phyloP scores from a whole-genome alignment of 2,329 filamentous ascomycete species.

The Aspergillus ruber region DNA sequence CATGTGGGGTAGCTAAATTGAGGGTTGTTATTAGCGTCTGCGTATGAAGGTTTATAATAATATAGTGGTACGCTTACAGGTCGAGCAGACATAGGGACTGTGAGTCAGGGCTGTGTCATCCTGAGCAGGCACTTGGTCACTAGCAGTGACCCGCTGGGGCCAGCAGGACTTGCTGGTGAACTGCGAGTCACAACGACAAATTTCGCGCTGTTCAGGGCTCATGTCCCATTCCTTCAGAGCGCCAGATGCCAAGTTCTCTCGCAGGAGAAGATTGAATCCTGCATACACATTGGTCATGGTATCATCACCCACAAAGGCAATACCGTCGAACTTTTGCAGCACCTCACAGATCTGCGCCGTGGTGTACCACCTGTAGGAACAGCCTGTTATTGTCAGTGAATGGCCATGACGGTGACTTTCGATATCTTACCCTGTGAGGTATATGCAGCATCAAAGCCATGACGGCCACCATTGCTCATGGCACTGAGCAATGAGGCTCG shows the following conservation, averaged over 20 bases:
- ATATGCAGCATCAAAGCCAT: conserved; percentile 38
- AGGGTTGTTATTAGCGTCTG: conserved; percentile 3
- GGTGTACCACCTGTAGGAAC: conserved; percentile 40
- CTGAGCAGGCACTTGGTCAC: conserved; percentile 16
- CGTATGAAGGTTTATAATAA: background rate
- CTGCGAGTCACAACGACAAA: conserved; percentile 38
- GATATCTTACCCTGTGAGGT: conserved; percentile 25
- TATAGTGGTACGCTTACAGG: conserved; percentile 11
- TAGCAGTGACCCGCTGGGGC: conserved; percentile 17
- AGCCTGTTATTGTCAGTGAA: conserved; percentile 21
- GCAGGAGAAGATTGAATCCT: conserved; percentile 41
- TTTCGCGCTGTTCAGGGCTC: conserved; percentile 20
- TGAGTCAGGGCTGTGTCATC: conserved; percentile 4
- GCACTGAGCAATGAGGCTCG: conserved; percentile 33
- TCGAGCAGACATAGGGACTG: conserved; percentile 14
- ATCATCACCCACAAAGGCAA: conserved; percentile 40
- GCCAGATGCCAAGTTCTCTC: conserved; percentile 35
- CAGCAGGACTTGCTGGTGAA: conserved; percentile 30
- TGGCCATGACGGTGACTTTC: background rate
- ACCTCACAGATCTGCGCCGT: conserved; percentile 40
- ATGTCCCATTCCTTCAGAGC: conserved; percentile 36
- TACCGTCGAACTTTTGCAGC: conserved; percentile 36
- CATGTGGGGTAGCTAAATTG: conserved; percentile 29
- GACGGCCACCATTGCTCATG: conserved; percentile 36
- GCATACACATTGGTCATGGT: conserved; percentile 36